A percentile compares a stretch with the other conserved stretches of the same genome.
Conservation (phyloP, 2,329 filamentous ascomycete species). For the Calonectria crousiana region DNA sequence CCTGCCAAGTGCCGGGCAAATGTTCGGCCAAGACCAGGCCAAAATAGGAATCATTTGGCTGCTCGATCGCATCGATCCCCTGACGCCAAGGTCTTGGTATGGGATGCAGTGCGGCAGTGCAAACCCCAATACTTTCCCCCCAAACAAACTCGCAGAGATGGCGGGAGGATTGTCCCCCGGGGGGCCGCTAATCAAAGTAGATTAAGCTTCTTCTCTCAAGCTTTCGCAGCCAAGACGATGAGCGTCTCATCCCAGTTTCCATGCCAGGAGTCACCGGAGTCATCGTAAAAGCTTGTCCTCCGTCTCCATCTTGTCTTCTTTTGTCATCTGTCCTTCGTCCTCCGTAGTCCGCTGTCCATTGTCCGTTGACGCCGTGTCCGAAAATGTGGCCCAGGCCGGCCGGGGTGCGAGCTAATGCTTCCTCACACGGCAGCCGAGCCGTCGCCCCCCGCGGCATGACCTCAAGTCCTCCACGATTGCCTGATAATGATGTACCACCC, state of each 20-base stretch:
- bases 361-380: neutral
- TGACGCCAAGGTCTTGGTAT: constrained; percentile 41
- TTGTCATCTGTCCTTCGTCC: neutral
- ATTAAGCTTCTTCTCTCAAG: constrained; percentile 22
- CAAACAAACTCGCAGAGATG: neutral
- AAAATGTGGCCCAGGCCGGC: neutral
- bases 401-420: neutral
- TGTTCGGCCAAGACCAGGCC: constrained; percentile 7
- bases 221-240: constrained; percentile 21
- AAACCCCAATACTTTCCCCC: constrained; percentile 15
- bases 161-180: neutral
- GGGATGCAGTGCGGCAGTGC: constrained; percentile 46
- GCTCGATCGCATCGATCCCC: neutral
- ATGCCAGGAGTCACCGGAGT: neutral
- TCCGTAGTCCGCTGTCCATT: neutral
- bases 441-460: neutral
- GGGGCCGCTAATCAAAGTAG: neutral
- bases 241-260: neutral
- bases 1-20: constrained; percentile 18
- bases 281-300: neutral
- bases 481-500: neutral
- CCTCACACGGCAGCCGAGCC: neutral
- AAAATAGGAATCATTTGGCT: neutral
- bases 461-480: neutral
- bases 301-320: no score